Evolutionary conservation across 179 eudicot species (phyloP), one percentile per base, ranked within the genome.

Genomic region (Heliamphora pulchella): DNA sequence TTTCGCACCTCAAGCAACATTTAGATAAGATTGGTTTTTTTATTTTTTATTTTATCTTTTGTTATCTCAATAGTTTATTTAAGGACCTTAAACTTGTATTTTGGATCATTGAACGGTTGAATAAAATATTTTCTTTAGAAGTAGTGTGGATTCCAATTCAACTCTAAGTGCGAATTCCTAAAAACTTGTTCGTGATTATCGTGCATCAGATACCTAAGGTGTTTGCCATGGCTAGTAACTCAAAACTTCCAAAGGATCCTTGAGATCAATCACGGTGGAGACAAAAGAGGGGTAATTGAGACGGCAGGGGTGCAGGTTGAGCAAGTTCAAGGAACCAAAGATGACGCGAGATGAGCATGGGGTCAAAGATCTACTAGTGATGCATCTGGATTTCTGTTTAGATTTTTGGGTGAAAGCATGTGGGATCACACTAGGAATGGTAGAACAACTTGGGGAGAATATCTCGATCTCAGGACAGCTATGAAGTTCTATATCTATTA

Each of bases 371-470:
- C 31, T 31, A 31, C n/a, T 73, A 22, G 17, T 73, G 62, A 54
- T 13, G 76, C 22, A n/a, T 54, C 11, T 53, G 59, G 61, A 73
- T 20, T 73, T 73, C 61, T 73, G 76, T 61, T 50, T 73, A 51
- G 51, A 47, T 73, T 73, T 51, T 73, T 53, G n/a, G 44, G 76
- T 73, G 61, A 73, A 73, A 10, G 44, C 76, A 8, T 73, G 76
- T 53, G 76, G 76, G 46, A 50, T 73, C 8, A 73, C 76, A 13
- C 76, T 73, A 6, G 76, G 15, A 73, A 73, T 54, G 61, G 46
- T 73, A 7, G 4, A 50, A 31, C 76, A 73, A 73, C 76, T 22
- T 73, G 54, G 62, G 43, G n/a, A 4, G 8, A 50, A 73, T 73
- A 50, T 73, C 62, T 51, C 58, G 22, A 73, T 51, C 62, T 53